phyloP scores from a whole-genome alignment of 2,329 filamentous ascomycete genomes.

The Colletotrichum liaoningense region DNA sequence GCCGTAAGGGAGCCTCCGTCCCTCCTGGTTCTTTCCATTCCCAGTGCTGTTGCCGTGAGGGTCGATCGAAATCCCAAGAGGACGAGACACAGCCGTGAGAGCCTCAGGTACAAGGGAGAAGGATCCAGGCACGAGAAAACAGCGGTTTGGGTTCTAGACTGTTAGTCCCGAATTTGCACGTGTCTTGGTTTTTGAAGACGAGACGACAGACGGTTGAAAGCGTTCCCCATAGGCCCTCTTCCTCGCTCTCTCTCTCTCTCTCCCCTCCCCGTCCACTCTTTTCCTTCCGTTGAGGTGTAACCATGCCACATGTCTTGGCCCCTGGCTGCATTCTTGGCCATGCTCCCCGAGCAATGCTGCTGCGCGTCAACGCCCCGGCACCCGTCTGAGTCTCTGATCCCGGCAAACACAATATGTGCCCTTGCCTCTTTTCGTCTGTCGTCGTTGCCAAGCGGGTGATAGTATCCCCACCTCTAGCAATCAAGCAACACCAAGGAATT shows the following conservation, averaged over 20 bases:
- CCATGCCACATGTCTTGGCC: slow-evolving; percentile 15
- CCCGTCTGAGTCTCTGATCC: background rate
- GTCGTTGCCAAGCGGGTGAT: background rate
- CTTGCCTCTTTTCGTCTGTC: background rate
- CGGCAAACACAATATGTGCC: background rate
- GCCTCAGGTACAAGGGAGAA: background rate
- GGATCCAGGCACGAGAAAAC: background rate
- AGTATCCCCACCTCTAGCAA: background rate
- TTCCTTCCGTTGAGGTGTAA: slow-evolving; percentile 18
- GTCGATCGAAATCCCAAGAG: background rate
- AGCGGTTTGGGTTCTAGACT: background rate
- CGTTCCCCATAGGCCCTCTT: background rate
- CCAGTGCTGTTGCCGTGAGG: background rate
- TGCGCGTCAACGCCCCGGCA: slow-evolving; percentile 12
- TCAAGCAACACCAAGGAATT: background rate
- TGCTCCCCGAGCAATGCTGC: slow-evolving; percentile 7
- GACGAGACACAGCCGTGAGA: background rate
- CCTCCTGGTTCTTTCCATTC: background rate
- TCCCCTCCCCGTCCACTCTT: background rate
- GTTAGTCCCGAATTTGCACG: background rate
- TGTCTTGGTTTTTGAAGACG: too few relatives aligned
- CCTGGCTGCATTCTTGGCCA: slow-evolving; percentile 8
- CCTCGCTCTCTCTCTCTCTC: too few relatives aligned
- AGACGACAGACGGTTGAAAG: too few relatives aligned
- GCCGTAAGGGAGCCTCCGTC: background rate